Evolutionary conservation across 345 rosid genomes (phyloP).

Genomic region (Lenwebbia sp.): DNA sequence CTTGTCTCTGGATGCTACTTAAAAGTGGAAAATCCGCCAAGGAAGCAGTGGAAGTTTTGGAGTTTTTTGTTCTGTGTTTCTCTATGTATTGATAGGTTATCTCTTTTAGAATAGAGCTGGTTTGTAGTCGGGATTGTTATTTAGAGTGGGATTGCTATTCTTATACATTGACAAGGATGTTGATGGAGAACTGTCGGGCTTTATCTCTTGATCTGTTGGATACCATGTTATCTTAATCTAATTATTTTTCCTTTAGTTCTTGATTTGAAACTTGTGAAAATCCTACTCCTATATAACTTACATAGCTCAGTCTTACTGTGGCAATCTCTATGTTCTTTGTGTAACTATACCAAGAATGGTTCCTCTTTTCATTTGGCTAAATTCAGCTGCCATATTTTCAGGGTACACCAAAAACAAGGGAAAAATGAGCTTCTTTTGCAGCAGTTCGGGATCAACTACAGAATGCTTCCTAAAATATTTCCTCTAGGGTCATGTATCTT

Average conservation of each 20-base stretch:
- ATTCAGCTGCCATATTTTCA: conserved; percentile 20
- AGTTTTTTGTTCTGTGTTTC: conserved; percentile 20
- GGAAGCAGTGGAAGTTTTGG: conserved; percentile 52
- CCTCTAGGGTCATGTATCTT: conserved; percentile 82
- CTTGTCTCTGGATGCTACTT: conserved; percentile 77
- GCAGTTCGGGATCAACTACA: conserved; percentile 72
- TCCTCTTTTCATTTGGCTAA: background rate
- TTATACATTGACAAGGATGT: background rate
- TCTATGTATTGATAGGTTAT: background rate
- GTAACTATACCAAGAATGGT: background rate
- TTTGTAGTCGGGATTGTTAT: background rate
- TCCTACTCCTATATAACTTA: background rate
- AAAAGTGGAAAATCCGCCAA: conserved; percentile 47
- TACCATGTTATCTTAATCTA: background rate
- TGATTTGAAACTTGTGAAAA: background rate
- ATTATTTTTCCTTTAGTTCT: background rate
- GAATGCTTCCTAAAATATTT: conserved; percentile 47
- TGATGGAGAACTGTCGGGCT: background rate
- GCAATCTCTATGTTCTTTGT: background rate
- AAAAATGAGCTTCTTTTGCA: conserved; percentile 78
- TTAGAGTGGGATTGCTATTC: background rate
- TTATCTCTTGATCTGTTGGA: background rate
- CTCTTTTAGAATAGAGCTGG: background rate
- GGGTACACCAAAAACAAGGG: conserved; percentile 70
- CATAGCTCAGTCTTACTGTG: background rate